Percentiles rank a stretch among this genome's conserved stretches.
Conservation (phyloP, 352 stramenopile genomes). For the Phytophthora chlamydospora region DNA sequence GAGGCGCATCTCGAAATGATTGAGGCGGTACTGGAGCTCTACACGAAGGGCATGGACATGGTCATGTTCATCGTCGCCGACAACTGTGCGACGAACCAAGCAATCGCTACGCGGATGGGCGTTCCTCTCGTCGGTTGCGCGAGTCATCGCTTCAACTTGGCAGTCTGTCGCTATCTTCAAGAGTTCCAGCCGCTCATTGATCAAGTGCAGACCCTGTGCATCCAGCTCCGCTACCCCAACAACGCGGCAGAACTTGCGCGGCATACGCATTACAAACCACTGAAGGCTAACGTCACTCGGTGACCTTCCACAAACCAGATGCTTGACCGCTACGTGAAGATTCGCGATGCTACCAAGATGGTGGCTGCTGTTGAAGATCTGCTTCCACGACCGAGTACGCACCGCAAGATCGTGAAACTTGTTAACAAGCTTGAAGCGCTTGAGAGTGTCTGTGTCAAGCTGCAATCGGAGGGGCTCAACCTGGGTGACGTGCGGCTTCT, state of each 20-base stretch:
- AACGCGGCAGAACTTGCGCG: slow-evolving; percentile 1
- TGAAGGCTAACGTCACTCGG: not conserved
- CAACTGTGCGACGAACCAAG: slow-evolving; percentile 12
- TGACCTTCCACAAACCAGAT: slow-evolving; percentile 7
- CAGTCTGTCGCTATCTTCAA: not conserved
- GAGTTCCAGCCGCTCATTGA: not conserved
- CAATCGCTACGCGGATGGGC: slow-evolving; percentile 1
- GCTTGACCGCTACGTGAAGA: slow-evolving; percentile 9
- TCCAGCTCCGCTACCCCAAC: not conserved
- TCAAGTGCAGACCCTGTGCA: not conserved
- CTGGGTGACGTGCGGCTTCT: slow-evolving; percentile 2
- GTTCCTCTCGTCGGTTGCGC: slow-evolving; percentile 6
- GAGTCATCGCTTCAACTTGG: slow-evolving; percentile 9
- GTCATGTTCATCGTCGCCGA: slow-evolving; percentile 3
- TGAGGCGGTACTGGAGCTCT: no score
- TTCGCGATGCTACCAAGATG: slow-evolving; percentile 13
- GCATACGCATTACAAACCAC: not conserved
- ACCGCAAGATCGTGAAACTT: slow-evolving; percentile 6
- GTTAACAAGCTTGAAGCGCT: not conserved
- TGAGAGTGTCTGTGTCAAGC: slow-evolving; percentile 2
- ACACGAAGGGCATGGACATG: not conserved
- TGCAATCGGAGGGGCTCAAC: not conserved
- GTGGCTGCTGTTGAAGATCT: slow-evolving; percentile 6
- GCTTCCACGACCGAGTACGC: slow-evolving; percentile 1
- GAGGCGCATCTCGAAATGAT: slow-evolving; percentile 13